phyloP scores from a whole-genome alignment of 1,284 basidiomycete species.

The Marasmius fiardii region DNA sequence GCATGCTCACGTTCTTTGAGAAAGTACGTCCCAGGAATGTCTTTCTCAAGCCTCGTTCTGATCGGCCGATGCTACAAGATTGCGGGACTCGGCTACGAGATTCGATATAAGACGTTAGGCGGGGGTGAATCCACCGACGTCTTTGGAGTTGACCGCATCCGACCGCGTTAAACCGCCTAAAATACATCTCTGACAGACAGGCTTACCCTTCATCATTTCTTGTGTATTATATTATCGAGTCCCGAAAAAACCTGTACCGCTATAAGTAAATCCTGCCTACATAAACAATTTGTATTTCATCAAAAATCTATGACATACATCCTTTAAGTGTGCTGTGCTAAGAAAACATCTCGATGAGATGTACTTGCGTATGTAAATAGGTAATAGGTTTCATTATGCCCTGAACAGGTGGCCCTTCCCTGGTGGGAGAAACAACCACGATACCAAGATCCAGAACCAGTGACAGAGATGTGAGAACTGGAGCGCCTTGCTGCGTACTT shows the following conservation, averaged over 20 bases:
- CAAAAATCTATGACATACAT: background rate
- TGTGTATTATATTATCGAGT: background rate
- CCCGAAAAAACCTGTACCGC: background rate
- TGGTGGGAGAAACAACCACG: too few species aligned
- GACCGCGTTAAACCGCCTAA: background rate
- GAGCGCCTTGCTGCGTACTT: too few species aligned
- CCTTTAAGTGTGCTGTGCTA: too few species aligned
- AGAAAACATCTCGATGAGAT: too few species aligned
- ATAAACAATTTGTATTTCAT: background rate
- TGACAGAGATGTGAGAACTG: too few species aligned
- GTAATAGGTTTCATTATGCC: background rate
- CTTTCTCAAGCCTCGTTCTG: background rate
- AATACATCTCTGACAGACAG: too few species aligned
- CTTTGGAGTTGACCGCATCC: conserved; percentile 7
- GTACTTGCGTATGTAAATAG: too few species aligned
- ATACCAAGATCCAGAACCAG: too few species aligned
- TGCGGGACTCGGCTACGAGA: conserved; percentile 18
- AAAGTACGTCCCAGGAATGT: conserved; percentile 15
- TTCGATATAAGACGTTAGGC: conserved; percentile 12
- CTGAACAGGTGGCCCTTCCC: too few species aligned
- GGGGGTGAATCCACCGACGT: conserved; percentile 5
- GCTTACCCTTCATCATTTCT: background rate
- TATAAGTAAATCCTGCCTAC: too few species aligned
- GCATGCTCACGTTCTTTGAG: conserved; percentile 19
- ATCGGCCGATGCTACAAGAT: conserved; percentile 5